Percentiles rank a stretch among this genome's conserved stretches.
These are phyloP conservation scores for Cytospora piceae DNA, from an alignment of 2,329 filamentous ascomycete genomes.

Conservation along the genomic window DNA sequence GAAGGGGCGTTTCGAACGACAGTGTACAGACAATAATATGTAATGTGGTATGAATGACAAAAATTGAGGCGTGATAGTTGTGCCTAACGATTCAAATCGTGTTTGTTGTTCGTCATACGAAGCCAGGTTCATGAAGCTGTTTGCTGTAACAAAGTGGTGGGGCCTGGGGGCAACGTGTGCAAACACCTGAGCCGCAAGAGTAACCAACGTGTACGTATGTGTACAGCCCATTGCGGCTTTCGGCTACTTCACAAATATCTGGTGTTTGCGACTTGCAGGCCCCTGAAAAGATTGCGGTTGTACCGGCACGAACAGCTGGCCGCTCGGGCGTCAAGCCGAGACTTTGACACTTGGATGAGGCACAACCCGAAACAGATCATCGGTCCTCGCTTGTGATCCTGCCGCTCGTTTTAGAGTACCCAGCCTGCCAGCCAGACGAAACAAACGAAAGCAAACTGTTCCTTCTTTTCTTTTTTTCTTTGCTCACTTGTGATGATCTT, in stretches of 20 bases:
- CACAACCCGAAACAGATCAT: constrained; percentile 22
- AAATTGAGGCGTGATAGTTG: constrained; percentile 7
- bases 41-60: constrained; percentile 4
- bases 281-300: not conserved
- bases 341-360: constrained; percentile 8
- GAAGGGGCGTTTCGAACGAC: not conserved
- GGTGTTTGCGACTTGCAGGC: not conserved
- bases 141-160: constrained; percentile 15
- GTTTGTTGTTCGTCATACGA: not conserved
- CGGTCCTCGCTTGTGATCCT: constrained; percentile 14
- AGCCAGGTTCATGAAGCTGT: constrained; percentile 17
- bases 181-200: not conserved
- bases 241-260: not conserved
- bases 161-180: constrained; percentile 1
- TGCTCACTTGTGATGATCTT: not conserved
- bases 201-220: not conserved
- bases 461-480: too few species aligned
- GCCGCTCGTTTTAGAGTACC: constrained; percentile 10
- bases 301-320: not conserved
- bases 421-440: not conserved
- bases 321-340: not conserved
- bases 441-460: not conserved
- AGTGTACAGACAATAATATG: constrained; percentile 2
- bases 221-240: not conserved
- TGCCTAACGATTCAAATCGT: constrained; percentile 4